Base-by-base conservation (phyloP, 805 yeast species). In the Zygotorulaspora danielsina region DNA sequence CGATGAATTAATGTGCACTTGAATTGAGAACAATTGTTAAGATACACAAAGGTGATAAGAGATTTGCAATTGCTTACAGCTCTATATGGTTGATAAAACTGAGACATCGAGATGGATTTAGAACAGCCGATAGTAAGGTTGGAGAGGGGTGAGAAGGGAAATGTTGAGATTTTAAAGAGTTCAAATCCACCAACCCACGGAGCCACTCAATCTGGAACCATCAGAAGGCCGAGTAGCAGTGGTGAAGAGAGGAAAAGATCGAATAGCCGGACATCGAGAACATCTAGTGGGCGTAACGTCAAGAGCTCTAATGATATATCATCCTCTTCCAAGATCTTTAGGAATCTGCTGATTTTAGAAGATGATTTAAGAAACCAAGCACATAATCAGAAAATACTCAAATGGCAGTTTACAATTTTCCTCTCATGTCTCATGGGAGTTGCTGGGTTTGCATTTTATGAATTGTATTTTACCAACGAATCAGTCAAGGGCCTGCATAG, bases 351-450 rank as follows among this genome's bases (percentile, higher is more conserved):
- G 34, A 82, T 90, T 11, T 61, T 89, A 38, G 98, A 90, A 61
- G 95, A 89, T 55, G 79, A 86, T 39, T 67, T 93, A 36, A 72
- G 97, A 27, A 79, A 75, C 44, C 97, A 90, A 64, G 84, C 81
- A 34, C 66, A 72, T n/a, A 81, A 78, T 38, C 89, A 87, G 57
- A 74, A 78, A 38, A 66, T 73, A 6, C 65, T 87, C 42, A 70
- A 94, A 47, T 57, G 66, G 50, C 65, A 68, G 30, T 70, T 66
- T 42, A 64, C 71, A 2, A 40, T 53, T 11, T 70, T 70, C 45
- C 43, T 68, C 7, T 65, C 71, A 0, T 52, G 66, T n/a, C 46
- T 73, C 36, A 63, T 67, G 4, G 67, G 73, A 39, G 45, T 65
- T 11, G 64, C 68, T 6, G 67, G 68, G 1, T 61, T 69, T 26